These are phyloP conservation scores for Aurantiochytrium sp. DNA, from an alignment of 108 stramenopile genomes.

Conservation along the genomic window DNA sequence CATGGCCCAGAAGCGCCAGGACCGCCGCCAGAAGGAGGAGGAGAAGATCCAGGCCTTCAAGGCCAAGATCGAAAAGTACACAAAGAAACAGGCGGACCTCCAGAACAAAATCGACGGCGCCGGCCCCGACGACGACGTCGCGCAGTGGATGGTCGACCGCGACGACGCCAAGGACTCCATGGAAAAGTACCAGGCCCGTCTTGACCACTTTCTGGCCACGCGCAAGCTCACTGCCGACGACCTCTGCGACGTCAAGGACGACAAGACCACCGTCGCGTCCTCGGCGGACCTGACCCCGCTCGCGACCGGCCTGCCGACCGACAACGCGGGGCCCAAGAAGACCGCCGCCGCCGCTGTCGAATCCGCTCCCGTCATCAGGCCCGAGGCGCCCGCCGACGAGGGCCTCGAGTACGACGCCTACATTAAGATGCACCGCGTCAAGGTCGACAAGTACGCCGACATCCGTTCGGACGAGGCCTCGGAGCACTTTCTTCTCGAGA, in stretches of 20 bases:
- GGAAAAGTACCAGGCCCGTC: slow-evolving; percentile 9
- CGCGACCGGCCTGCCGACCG: background rate
- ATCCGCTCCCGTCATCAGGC: background rate
- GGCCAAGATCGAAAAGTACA: background rate
- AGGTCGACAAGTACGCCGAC: background rate
- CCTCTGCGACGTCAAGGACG: slow-evolving; percentile 14
- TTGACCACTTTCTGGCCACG: background rate
- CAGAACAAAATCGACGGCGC: background rate
- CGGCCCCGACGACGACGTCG: background rate
- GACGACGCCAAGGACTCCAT: slow-evolving; percentile 9
- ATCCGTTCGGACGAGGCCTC: background rate
- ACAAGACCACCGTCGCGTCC: background rate
- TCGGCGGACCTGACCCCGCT: background rate
- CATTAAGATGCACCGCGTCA: background rate
- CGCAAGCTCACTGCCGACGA: slow-evolving; percentile 29
- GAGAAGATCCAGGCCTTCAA: background rate
- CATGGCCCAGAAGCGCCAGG: slow-evolving; percentile 32
- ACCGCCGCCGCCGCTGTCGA: background rate
- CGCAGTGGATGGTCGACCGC: slow-evolving; percentile 14
- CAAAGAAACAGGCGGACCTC: background rate
- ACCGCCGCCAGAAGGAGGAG: background rate
- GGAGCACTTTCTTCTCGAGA: background rate
- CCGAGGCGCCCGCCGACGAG: slow-evolving; percentile 18
- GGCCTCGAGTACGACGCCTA: background rate
- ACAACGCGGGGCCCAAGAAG: background rate